phyloP scores from a whole-genome alignment of 345 rosid species.

The Syzygium oleosum region DNA sequence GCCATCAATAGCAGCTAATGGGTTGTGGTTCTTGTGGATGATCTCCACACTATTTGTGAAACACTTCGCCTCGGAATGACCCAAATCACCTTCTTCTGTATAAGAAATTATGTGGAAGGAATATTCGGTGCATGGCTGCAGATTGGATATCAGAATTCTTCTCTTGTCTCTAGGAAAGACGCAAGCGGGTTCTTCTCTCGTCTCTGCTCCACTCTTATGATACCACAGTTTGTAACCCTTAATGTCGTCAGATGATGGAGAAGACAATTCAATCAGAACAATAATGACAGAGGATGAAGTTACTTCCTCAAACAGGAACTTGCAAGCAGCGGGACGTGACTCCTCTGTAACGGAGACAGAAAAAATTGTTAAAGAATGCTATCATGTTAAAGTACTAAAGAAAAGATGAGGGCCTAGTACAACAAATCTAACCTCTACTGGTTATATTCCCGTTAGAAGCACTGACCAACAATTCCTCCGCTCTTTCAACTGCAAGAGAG shows the following conservation, averaged over 20 bases:
- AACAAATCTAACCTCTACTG: slow-evolving; percentile 44
- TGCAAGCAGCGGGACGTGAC: slow-evolving; percentile 71
- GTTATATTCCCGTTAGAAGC: slow-evolving; percentile 21
- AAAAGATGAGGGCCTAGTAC: neutral
- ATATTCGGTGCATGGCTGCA: slow-evolving; percentile 86
- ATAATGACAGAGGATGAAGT: slow-evolving; percentile 47
- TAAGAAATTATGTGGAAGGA: slow-evolving; percentile 51
- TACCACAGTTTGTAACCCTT: slow-evolving; percentile 95
- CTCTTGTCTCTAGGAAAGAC: slow-evolving; percentile 58
- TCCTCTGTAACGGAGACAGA: slow-evolving; percentile 22
- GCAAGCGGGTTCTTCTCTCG: slow-evolving; percentile 41
- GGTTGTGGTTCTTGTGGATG: slow-evolving; percentile 29
- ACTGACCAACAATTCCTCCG: slow-evolving; percentile 46
- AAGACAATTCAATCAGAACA: slow-evolving; percentile 55
- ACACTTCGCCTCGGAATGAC: slow-evolving; percentile 66
- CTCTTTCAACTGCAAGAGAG: slow-evolving; percentile 55
- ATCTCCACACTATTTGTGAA: slow-evolving; percentile 63
- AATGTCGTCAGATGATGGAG: slow-evolving; percentile 29
- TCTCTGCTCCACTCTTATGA: slow-evolving; percentile 62
- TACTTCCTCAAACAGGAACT: slow-evolving; percentile 80
- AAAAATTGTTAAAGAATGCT: neutral
- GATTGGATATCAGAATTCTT: slow-evolving; percentile 70
- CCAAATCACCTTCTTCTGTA: slow-evolving; percentile 42
- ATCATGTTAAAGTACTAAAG: neutral
- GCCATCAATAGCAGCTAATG: slow-evolving; percentile 14